A percentile compares a stretch with the other conserved stretches of the same genome.
phyloP scores from a whole-genome alignment of 805 yeast species.

The Saccharomycopsis fibuligera region DNA sequence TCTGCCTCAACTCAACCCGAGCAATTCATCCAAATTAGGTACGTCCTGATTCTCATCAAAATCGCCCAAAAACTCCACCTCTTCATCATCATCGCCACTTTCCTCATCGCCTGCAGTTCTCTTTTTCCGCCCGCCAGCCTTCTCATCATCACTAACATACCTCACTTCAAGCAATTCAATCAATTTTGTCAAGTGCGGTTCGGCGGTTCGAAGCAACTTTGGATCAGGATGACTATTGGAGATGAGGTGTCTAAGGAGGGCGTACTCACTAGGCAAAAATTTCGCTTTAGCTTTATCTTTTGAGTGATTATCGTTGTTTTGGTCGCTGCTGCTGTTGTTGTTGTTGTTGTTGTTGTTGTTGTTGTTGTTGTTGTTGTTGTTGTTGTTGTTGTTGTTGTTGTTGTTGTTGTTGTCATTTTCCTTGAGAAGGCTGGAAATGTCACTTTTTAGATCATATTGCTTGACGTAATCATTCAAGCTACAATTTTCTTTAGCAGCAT shows the following conservation, averaged over 20 bases:
- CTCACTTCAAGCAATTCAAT: slow-evolving; percentile 3
- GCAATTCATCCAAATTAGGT: slow-evolving; percentile 4
- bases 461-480: too few relatives aligned
- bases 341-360: too few relatives aligned
- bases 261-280: not conserved
- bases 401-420: too few relatives aligned
- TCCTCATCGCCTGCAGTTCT: not conserved
- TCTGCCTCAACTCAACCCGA: not conserved
- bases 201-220: not conserved
- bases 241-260: not conserved
- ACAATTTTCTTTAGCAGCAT: slow-evolving; percentile 4
- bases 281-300: not conserved
- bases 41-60: not conserved
- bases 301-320: not conserved
- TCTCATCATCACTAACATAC: not conserved
- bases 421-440: too few relatives aligned
- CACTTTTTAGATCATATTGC: too few relatives aligned
- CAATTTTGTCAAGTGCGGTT: not conserved
- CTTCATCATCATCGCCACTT: slow-evolving; percentile 1
- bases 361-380: too few relatives aligned
- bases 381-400: too few relatives aligned
- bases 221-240: not conserved
- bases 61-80: slow-evolving; percentile 6
- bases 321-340: too few relatives aligned
- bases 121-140: not conserved